Evolutionary conservation across 2,329 filamentous ascomycete species (phyloP).

Genomic region (Thielaviopsis cerberus): DNA sequence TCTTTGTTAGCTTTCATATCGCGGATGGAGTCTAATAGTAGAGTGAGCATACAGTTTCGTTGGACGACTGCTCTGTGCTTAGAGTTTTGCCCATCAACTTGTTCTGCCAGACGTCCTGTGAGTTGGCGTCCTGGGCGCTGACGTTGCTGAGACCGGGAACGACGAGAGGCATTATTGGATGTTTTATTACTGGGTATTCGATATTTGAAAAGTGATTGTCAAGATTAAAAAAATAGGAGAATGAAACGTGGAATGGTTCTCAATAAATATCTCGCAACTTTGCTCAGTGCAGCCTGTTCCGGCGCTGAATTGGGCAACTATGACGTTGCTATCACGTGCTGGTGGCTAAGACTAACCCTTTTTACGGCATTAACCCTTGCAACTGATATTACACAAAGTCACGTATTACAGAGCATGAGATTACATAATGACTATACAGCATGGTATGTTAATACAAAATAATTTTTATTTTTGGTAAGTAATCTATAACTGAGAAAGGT

Average conservation of each 20-base stretch:
- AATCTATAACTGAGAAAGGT: too few species aligned
- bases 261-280: not conserved
- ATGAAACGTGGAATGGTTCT: not conserved
- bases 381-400: not conserved
- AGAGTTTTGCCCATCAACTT: constrained; percentile 48
- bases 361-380: not conserved
- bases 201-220: not conserved
- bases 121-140: constrained; percentile 18
- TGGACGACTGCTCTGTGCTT: constrained; percentile 24
- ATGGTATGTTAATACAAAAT: too few species aligned
- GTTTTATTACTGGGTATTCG: not conserved
- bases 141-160: constrained; percentile 37
- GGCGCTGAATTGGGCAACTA: not conserved
- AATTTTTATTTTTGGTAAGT: too few species aligned
- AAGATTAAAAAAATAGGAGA: not conserved
- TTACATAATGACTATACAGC: too few species aligned
- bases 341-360: not conserved
- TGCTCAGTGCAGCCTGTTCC: not conserved
- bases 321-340: not conserved
- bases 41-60: constrained; percentile 29
- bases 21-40: not conserved
- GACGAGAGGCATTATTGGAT: constrained; percentile 44
- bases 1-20: not conserved
- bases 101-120: constrained; percentile 39
- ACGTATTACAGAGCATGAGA: not conserved